Evolutionary conservation across 306 rosid species (phyloP), one percentile per base, ranked within the genome.

Genomic region (Pterocarpus macrocarpus): DNA sequence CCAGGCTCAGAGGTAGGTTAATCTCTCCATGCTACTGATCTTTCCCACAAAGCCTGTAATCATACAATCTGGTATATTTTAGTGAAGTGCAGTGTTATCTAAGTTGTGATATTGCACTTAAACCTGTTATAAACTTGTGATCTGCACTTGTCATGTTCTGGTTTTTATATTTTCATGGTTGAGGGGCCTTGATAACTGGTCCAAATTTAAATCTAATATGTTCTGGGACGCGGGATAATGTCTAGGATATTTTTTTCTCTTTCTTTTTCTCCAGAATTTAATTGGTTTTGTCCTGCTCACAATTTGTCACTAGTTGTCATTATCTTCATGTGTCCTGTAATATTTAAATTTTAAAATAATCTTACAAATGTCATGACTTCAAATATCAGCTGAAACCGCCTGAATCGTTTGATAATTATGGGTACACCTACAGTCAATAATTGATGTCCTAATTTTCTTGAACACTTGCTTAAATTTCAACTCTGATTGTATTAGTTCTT

Each of bases 1-100:
- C 95, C 83, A 86, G 97, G 88, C 97, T 95, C 61, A 89, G 96
- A 93, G 98, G 99, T 95, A 63, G 38, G 87, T 63, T 16, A n/a
- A 53, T 81, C 55, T 75, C 77, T 44, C 57, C 35, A 32, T 79
- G 49, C 44, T 53, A 55, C 72, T 16, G 16, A 16, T 33, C 38
- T 45, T 58, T 78, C 52, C 43, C 5, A 2, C 22, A 67, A 64
- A 49, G 32, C 47, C 15, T 55, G 64, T 43, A 70, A 58, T 59
- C 61, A 14, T 67, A 43, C 34, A 28, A 5, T 55, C 28, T 57
- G 52, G 9, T 39, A 14, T 84, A 28, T 69, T 52, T 38, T 8
- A 2, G 49, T 33, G 6, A 36, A 63, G 16, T 17, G 44, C 34
- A 67, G 9, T 57, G 28, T 22, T 22, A 22, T 22, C 28, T 57